Percentiles rank a stretch among this genome's conserved stretches.
Evolutionary conservation across 164 flowering plant species (phyloP).

Genomic region (Santalum album): DNA sequence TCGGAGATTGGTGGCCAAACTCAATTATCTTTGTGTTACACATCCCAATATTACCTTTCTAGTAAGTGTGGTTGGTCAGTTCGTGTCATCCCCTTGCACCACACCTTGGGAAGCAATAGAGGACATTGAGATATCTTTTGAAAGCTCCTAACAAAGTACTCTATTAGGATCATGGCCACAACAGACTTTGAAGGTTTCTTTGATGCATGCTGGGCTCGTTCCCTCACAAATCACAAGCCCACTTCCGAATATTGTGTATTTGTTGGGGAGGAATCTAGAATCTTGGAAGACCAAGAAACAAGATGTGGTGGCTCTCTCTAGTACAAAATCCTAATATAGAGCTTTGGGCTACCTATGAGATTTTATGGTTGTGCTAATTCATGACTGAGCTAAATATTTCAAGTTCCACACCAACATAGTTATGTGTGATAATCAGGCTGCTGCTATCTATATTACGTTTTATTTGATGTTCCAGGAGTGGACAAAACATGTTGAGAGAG

Average conservation of each 20-base stretch:
- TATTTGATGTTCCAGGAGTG: neutral
- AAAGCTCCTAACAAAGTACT: too few relatives aligned
- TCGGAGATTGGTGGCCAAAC: neutral
- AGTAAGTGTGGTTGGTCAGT: too few relatives aligned
- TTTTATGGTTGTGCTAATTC: neutral
- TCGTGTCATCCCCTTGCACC: too few relatives aligned
- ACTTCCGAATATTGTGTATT: too few relatives aligned
- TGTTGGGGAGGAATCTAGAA: neutral
- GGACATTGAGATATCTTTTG: too few relatives aligned
- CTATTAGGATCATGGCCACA: too few relatives aligned
- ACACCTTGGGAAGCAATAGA: too few relatives aligned
- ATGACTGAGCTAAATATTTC: neutral
- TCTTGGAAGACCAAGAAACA: neutral
- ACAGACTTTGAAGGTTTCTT: too few relatives aligned
- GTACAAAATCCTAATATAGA: neutral
- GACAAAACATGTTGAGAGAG: neutral
- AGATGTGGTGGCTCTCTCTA: neutral
- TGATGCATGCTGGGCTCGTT: too few relatives aligned
- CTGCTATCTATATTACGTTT: neutral
- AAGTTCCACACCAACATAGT: too few relatives aligned
- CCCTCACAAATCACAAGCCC: too few relatives aligned
- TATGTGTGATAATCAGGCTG: neutral
- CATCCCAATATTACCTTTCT: neutral
- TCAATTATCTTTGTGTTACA: neutral
- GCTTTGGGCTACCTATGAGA: neutral